Evolutionary conservation across 768 basidiomycete genomes (phyloP), one percentile per base, ranked within the genome.

Genomic region (Naganishia randhawae): DNA sequence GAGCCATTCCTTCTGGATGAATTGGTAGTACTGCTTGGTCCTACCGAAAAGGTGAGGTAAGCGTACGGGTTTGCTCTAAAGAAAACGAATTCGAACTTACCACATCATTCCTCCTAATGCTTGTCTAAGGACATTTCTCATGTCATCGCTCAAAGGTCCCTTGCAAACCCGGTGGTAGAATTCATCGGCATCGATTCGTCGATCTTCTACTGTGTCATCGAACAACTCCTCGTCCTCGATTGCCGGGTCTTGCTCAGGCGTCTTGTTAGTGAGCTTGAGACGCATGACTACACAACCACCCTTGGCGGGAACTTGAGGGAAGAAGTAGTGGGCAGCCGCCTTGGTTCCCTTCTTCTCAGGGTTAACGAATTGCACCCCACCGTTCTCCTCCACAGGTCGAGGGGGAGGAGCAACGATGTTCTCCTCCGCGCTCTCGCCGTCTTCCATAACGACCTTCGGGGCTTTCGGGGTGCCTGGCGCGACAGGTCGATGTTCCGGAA

Each of bases 101-200:
- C 96, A 98, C 63, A 99, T 82, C 96, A 99, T 98, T 13, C 96
- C 96, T 25, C 87, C 87, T 55, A 99, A 81, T 25, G 94, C 96
- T 81, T 98, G 96, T 70, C 96, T 84, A 91, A 91, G 96, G 72
- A 99, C 89, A 79, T 95, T 94, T 78, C 87, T 88, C 73, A 98
- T 82, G 81, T 99, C 96, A 68, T 96, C 92, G 74, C 86, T 90
- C 76, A 95, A 88, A 16, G 90, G 87, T 3, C 92, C 92, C 71
- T 87, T 84, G 45, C 87, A 87, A 64, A 98, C 84, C 5, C 85
- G 84, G 45, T 84, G 83, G 80, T 97, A 99, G 77, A 99, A 99
- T 81, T 99, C 96, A 77, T 98, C 92, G 7, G 93, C 92, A 78
- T 99, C 96, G 71, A 88, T 85, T 61, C 94, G 84, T 51, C 96